Conservation (phyloP, 345 rosid genomes). For the Draba incana region DNA sequence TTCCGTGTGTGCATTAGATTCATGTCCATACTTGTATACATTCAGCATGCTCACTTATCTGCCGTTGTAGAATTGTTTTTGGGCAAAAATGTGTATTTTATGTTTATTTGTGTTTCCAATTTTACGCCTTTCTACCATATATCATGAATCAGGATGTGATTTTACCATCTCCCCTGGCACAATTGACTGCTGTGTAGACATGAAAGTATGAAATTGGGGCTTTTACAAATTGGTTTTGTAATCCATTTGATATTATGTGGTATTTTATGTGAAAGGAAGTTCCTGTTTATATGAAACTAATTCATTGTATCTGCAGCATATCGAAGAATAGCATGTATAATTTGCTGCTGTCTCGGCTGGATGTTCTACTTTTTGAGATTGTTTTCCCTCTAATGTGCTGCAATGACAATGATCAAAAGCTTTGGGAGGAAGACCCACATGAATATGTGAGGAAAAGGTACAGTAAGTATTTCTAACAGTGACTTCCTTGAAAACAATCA, state of each 20-base stretch:
- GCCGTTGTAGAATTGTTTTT: background rate
- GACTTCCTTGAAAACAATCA: constrained; percentile 49
- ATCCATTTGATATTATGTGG: too few species aligned
- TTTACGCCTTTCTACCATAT: too few species aligned
- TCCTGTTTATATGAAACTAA: background rate
- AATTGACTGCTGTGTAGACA: too few species aligned
- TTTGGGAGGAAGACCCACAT: constrained; percentile 99
- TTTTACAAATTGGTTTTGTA: too few species aligned
- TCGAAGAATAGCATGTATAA: constrained; percentile 80
- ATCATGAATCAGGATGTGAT: too few species aligned
- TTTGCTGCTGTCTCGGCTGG: constrained; percentile 82
- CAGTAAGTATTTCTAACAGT: constrained; percentile 58
- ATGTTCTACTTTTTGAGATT: constrained; percentile 92
- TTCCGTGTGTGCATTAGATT: constrained; percentile 20
- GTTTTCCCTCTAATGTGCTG: constrained; percentile 99
- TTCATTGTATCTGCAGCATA: constrained; percentile 59
- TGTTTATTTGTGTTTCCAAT: background rate
- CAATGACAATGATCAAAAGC: constrained; percentile 94
- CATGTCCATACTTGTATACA: background rate
- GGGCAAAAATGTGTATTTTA: background rate
- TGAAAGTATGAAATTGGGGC: too few species aligned
- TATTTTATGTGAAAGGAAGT: too few species aligned
- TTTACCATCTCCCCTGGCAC: too few species aligned
- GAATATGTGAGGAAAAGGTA: constrained; percentile 99
- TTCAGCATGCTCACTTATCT: constrained; percentile 1